Base-by-base conservation (phyloP, 2,329 filamentous ascomycete species). In the Microdochium bolleyi region DNA sequence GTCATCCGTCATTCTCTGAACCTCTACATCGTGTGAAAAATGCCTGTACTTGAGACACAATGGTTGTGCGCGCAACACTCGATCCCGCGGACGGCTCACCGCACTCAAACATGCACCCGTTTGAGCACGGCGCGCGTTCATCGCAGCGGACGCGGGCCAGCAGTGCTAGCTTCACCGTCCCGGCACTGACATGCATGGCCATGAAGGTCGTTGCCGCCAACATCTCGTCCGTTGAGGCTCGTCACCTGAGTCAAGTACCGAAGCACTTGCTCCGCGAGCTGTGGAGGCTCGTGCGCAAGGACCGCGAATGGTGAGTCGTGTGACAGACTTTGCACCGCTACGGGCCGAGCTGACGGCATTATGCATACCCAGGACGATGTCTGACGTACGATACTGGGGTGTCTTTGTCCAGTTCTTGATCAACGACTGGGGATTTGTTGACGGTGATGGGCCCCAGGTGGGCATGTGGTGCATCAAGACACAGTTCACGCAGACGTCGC, bases 391-490 rank as follows among this genome's bases (percentile, higher is more conserved):
- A 9, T 16, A 19, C 24, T 49, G 24, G 48, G 21, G 24, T 27
- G 24, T 49, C 3, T 30, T 25, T 14, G 24, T 49, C 13, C 16
- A 46, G 14, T 14, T n/a, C 22, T 24, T 49, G 24, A 49, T 30
- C 48, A 49, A 30, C 24, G 8, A 49, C 8, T 21, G 24, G 19
- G 19, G 48, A 27, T 16, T 4, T n/a, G 8, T 8, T 5, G 19
- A 16, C 41, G 19, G 10, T 8, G n/a, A 24, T 11, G 16, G 41
- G 13, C 71, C 72, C 2, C 56, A 59, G 13, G 59, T 63, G 41
- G 58, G 62, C 34, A 53, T 50, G 41, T 55, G 51, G 51, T 53
- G 21, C 19, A 19, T 24, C 8, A 10, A 13, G 7, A 19, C 41
- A 24, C 21, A 19, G 4, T 46, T 46, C 14, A 41, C 51, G 24